Percentiles rank a stretch among this genome's conserved stretches.
These are phyloP conservation scores for Sarocladiaceae sp. DNA, from an alignment of 2,329 filamentous ascomycete species.

Conservation along the genomic window DNA sequence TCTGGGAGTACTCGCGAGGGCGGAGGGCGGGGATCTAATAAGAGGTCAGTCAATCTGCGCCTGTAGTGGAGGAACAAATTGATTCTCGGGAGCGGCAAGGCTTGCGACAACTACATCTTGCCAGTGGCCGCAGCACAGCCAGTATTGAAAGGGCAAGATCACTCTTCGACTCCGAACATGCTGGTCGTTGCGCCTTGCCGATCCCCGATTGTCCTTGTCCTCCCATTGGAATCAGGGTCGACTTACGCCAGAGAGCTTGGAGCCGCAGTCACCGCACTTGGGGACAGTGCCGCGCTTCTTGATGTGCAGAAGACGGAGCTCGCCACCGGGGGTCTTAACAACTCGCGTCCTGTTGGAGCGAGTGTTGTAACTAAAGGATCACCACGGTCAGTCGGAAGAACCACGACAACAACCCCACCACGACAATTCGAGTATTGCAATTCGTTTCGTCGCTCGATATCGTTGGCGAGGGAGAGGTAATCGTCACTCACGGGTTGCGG, in stretches of 20 bases:
- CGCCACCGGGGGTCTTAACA: constrained; percentile 93
- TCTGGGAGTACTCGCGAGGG: constrained; percentile 93
- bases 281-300: constrained; percentile 98
- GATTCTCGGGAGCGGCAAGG: no score
- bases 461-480: constrained; percentile 12
- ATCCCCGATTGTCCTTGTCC: neutral
- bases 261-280: constrained; percentile 99
- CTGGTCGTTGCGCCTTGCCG: constrained; percentile 4
- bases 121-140: no score
- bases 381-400: constrained; percentile 14
- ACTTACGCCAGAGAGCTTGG: constrained; percentile 97
- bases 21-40: constrained; percentile 87
- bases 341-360: constrained; percentile 94
- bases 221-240: constrained; percentile 5
- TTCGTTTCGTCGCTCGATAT: constrained; percentile 10
- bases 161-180: no score
- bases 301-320: constrained; percentile 95
- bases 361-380: constrained; percentile 80
- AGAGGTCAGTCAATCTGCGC: neutral
- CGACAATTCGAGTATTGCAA: constrained; percentile 13
- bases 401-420: neutral
- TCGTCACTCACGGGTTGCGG: constrained; percentile 68
- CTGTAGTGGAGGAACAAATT: neutral
- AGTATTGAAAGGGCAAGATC: no score
- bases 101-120: no score